Evolutionary conservation across 2,329 filamentous ascomycete species (phyloP), one percentile per base, ranked within the genome.

Genomic region (Kalmusia sp.): DNA sequence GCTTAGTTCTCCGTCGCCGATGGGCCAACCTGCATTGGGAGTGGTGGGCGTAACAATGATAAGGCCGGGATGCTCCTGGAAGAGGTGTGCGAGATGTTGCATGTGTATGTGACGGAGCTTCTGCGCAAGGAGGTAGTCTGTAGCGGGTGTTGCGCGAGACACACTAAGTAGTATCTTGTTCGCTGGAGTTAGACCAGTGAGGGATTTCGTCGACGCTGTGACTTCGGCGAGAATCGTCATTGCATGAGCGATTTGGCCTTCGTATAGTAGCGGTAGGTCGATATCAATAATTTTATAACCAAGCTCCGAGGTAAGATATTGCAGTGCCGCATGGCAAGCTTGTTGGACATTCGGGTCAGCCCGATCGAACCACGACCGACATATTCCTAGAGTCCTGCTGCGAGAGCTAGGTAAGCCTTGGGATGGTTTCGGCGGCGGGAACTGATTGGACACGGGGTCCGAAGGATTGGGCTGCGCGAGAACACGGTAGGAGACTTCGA

Each of bases 401-500:
- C 64, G 64, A 8, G 65, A 55, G 1, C 79, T 80, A 7, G 68
- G 65, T 54, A 31, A 24, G 22, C 33, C 31, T 17, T 11, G 17
- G 33, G 21, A 74, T 12, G 84, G 85, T 3, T 57, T 49, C 4
- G 79, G 73, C 5, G 85, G 80, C 0, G 83, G 82, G 71, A 96
- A 95, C 12, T 81, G 76, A 6, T 82, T 75, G 15, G 89, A 88
- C 6, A 81, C 74, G 0, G 82, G 77, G 68, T 88, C 82, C 2
- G 80, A 74, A 0, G 87, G 84, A 64, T 96, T 84, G 0, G 91
- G 89, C 47, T 86, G 82, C 2, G 90, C 83, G 83, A 96, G 92
- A 63, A 90, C 71, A 44, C 90, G 87, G 77, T 95, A 97, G n/a
- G 90, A 88, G 47, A 92, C 81, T 56, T 89, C 88, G 5, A 97